Evolutionary conservation across 305 asterid species (phyloP).

Genomic region (Rubia balearica): DNA sequence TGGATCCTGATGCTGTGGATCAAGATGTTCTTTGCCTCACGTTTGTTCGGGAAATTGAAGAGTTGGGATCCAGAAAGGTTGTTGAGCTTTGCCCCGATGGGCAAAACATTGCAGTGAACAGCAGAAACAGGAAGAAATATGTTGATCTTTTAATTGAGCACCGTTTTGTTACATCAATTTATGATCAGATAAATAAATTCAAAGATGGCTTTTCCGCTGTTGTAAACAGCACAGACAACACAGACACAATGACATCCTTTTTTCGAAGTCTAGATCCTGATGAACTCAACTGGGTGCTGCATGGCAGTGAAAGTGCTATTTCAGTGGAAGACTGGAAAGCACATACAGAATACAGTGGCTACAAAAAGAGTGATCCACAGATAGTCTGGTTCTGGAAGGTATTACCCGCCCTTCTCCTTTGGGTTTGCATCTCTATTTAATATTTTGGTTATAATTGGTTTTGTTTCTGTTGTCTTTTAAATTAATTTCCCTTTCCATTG

Average conservation of each 20-base stretch:
- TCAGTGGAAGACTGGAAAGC: constrained; percentile 83
- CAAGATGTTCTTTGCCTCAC: constrained; percentile 75
- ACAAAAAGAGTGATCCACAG: constrained; percentile 54
- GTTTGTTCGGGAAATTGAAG: constrained; percentile 62
- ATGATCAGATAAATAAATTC: constrained; percentile 55
- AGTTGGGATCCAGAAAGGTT: constrained; percentile 61
- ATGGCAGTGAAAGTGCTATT: constrained; percentile 63
- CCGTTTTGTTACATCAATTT: constrained; percentile 49
- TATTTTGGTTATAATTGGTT: background rate
- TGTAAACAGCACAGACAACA: constrained; percentile 21
- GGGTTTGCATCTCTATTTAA: background rate
- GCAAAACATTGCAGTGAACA: constrained; percentile 45
- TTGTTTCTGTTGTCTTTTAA: background rate
- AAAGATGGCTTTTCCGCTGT: constrained; percentile 62
- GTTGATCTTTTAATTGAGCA: constrained; percentile 62
- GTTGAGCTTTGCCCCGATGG: constrained; percentile 67
- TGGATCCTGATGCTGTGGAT: constrained; percentile 72
- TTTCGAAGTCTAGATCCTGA: constrained; percentile 54
- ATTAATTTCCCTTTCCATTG: background rate
- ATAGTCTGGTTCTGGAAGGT: constrained; percentile 96
- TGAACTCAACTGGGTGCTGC: constrained; percentile 78
- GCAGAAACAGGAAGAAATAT: constrained; percentile 58
- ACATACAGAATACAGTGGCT: constrained; percentile 72
- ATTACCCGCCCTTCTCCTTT: constrained; percentile 12
- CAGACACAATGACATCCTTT: constrained; percentile 35